Evolutionary conservation across 148 eudicot species (phyloP).

Genomic region (Pouteria glomerata): DNA sequence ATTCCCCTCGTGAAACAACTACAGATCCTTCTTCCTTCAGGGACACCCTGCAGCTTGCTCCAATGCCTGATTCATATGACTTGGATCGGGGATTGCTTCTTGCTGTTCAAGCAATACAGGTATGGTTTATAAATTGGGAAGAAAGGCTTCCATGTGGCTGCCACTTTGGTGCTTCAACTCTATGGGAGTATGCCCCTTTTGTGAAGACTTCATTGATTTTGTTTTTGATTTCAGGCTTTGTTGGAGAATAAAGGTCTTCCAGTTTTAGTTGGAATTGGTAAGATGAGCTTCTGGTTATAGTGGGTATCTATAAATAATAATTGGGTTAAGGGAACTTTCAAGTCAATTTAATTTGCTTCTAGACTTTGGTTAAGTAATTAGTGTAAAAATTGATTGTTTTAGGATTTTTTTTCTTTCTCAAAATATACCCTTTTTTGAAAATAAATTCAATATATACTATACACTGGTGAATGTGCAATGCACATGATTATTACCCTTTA

Average conservation of each 20-base stretch:
- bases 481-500: too few species aligned
- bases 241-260: slow-evolving; percentile 93
- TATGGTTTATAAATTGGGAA: slow-evolving; percentile 10
- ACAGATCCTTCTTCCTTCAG: slow-evolving; percentile 90
- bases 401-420: too few species aligned
- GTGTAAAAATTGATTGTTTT: too few species aligned
- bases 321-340: too few species aligned
- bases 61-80: slow-evolving; percentile 98
- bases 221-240: slow-evolving; percentile 56
- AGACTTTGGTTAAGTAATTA: too few species aligned
- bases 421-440: too few species aligned
- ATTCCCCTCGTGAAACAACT: slow-evolving; percentile 71
- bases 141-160: background rate
- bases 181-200: background rate
- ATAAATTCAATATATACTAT: too few species aligned
- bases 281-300: too few species aligned
- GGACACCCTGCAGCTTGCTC: slow-evolving; percentile 85
- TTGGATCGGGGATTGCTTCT: slow-evolving; percentile 96
- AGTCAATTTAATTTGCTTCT: too few species aligned
- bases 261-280: slow-evolving; percentile 95
- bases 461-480: too few species aligned
- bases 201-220: background rate
- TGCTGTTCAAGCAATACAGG: slow-evolving; percentile 98
- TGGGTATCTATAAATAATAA: too few species aligned
- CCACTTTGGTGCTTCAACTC: background rate